Evolutionary conservation across 139 green algal species (phyloP), one percentile per base, ranked within the genome.

Genomic region (Coelastrella sp.): DNA sequence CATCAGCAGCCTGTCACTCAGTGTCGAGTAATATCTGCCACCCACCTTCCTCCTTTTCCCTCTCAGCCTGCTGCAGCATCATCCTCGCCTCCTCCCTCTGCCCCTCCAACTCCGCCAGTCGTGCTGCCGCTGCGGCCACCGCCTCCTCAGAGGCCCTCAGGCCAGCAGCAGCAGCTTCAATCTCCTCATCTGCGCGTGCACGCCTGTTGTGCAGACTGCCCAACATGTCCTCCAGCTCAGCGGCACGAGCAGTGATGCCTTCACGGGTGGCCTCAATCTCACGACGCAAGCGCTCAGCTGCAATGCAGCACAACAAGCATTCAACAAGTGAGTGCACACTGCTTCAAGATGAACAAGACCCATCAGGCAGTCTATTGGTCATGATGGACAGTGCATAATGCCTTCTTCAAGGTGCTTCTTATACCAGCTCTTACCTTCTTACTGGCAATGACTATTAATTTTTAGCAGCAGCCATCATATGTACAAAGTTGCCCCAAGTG

Each of bases 221-320:
- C 4, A 66, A 14, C 25, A 87, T 68, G 24, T 8, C 6, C 0
- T 27, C 81, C 81, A 86, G 81, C 81, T 86, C 81, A 86, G 81
- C 81, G 24, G 81, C n/a, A 59, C 81, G 58, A 7, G 59, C 59
- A 22, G 60, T n/a, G 0, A 86, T 86, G 59, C 81, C 59, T 25
- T 86, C 81, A 59, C 81, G 60, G 25, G 81, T 25, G 15, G 59
- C 59, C n/a, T 86, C 59, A 17, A 86, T 86, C 81, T 86, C 81
- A 57, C 22, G n/a, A 0, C 59, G 58, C 81, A 86, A 59, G 11
- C 81, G 81, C 81, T 86, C 81, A 8, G 59, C 81, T 86, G 81
- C 79, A 85, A 20, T 19, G 7, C 25, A 10, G 7, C 12, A 60
- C 27, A 19, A 65, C 0, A 15, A 56, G 24, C 74, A 80, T 15